Conservation (phyloP, 179 eudicot genomes). For the Beta lomatogona region DNA sequence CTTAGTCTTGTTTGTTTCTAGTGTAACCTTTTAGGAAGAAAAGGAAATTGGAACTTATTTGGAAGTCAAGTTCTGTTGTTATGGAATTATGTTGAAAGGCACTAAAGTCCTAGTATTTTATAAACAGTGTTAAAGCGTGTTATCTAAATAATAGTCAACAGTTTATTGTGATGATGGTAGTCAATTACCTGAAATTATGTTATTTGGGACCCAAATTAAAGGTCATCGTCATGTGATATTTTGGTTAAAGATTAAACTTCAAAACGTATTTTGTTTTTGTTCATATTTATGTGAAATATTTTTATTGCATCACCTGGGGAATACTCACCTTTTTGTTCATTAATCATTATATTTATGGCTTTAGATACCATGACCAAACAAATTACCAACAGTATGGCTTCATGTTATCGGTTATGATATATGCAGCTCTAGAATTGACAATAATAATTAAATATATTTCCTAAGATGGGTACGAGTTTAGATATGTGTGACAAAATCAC, state of each 20-base stretch:
- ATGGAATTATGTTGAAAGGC: not conserved
- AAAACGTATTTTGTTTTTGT: not conserved
- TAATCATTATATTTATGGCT: not conserved
- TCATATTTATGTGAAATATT: too few species aligned
- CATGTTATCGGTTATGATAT: too few species aligned
- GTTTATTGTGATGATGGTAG: not conserved
- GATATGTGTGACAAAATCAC: too few species aligned
- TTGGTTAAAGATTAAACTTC: conserved; percentile 9
- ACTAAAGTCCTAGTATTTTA: too few species aligned
- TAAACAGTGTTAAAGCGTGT: not conserved
- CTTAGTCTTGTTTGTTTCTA: not conserved
- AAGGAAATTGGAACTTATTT: not conserved
- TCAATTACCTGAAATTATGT: not conserved
- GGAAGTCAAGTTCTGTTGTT: not conserved
- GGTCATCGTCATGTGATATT: not conserved
- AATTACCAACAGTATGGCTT: too few species aligned
- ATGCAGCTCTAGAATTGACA: too few species aligned
- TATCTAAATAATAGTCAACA: not conserved
- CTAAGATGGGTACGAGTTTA: too few species aligned
- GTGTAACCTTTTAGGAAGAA: not conserved
- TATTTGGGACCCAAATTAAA: not conserved
- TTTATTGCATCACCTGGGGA: not conserved
- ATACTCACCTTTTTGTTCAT: not conserved
- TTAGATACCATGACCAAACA: not conserved
- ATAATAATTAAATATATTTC: too few species aligned